Base-by-base conservation (phyloP, 2,329 filamentous ascomycete species). In the Microdochium trichocladiopsis region DNA sequence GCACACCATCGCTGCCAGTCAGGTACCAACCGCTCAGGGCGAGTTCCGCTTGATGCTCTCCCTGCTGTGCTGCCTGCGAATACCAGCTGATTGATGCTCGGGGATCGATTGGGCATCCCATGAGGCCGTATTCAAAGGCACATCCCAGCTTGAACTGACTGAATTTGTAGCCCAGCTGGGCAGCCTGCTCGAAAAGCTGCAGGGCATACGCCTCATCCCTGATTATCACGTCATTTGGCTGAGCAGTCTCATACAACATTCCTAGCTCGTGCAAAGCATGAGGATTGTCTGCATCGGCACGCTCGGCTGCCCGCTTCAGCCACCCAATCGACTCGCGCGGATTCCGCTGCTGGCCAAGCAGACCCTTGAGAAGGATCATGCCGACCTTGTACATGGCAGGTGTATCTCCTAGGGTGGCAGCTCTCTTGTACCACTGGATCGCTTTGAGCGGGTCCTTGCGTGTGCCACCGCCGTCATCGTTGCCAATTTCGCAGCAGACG, bases 351-450 rank as follows among this genome's bases (percentile, higher is more conserved):
- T 97, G 92, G 3, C 92, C 92, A n/a, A 99, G 79, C 25, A 97
- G 77, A 11, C 93, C 94, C 69, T 97, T 97, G 51, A 97, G 80
- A 56, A 90, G 75, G 58, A 99, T 95, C 86, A 96, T 95, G 53
- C 94, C 94, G 70, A 97, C 84, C 71, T 99, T 99, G 75, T 96
- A 99, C 90, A 97, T 95, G 25, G 92, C 94, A 1, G 93, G 88
- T 2, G 88, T 87, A 63, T 99, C 93, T 2, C 94, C 93, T 2
- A 97, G 77, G 12, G 87, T 87, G 11, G 94, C 93, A 6, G 94
- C 91, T 45, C 92, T 88, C 67, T 93, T 91, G 70, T 99, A 99
- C 94, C 94, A 99, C 68, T 97, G 93, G 21, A 97, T 92, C 1
- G 94, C 93, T 71, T 97, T 97, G 58, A 93, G 72, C 1, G 90